phyloP scores from a whole-genome alignment of 768 basidiomycete genomes.

The Leccinum uliginosum region DNA sequence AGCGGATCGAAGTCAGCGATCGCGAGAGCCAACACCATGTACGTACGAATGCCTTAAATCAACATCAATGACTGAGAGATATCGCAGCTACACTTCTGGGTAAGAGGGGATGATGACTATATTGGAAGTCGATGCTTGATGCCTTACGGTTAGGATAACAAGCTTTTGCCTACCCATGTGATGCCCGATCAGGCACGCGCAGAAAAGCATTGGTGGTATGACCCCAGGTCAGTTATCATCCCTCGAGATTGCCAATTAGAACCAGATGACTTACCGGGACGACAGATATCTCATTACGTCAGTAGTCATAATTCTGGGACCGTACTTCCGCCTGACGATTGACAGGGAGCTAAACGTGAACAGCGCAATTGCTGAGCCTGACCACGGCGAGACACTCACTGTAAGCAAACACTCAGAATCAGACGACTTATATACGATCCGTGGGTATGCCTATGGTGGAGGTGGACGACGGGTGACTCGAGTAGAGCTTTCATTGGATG shows the following conservation, averaged over 20 bases:
- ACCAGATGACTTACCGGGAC: background rate
- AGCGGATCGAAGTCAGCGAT: slow-evolving; percentile 46
- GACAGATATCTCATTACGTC: slow-evolving; percentile 33
- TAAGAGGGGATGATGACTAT: slow-evolving; percentile 3
- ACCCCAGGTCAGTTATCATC: slow-evolving; percentile 33
- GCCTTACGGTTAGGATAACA: slow-evolving; percentile 42
- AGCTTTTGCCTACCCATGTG: slow-evolving; percentile 52
- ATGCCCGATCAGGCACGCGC: slow-evolving; percentile 48
- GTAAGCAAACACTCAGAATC: slow-evolving; percentile 6
- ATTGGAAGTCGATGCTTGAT: background rate
- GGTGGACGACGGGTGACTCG: slow-evolving; percentile 55
- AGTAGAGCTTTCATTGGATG: slow-evolving; percentile 54
- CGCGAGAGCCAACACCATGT: slow-evolving; percentile 52
- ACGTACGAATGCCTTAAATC: background rate
- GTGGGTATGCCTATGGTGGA: slow-evolving; percentile 61
- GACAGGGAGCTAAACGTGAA: slow-evolving; percentile 58
- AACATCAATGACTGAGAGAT: background rate
- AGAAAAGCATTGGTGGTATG: slow-evolving; percentile 54
- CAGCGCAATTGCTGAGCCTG: slow-evolving; percentile 51
- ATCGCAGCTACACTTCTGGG: slow-evolving; percentile 34
- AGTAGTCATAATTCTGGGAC: slow-evolving; percentile 5
- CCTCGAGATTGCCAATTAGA: background rate
- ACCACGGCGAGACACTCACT: slow-evolving; percentile 45
- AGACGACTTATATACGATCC: slow-evolving; percentile 34
- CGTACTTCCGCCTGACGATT: slow-evolving; percentile 17